Evolutionary conservation across 1,139 yeast species (phyloP), one percentile per base, ranked within the genome.

Genomic region (Saccharomycopsis crataegensis): DNA sequence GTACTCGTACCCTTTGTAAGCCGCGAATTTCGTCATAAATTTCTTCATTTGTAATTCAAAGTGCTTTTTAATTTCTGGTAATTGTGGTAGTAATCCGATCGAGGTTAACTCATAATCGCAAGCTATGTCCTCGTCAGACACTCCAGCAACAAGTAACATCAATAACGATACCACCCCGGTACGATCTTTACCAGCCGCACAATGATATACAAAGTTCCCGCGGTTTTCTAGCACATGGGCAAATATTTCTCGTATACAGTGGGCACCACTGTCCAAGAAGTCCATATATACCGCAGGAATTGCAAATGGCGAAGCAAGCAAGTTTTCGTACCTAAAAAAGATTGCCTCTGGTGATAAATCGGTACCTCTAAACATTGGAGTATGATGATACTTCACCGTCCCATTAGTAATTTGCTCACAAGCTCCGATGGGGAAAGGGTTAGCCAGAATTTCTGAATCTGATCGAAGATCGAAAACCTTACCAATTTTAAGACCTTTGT

Each of bases 151-250:
- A 33, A 80, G 68, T 48, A 88, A 70, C 2, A 87, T 70, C 54
- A 88, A 67, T 80, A 88, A 86, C 3, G 83, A 78, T 59, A 86
- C 66, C 12, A 87, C 73, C 0, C 96, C 96, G 0, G 96, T 88
- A 50, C 96, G 75, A 65, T 89, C 96, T 65, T 87, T 88, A 2
- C 96, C 96, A 0, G 94, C 94, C 1, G 91, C 80, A 66, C 96
- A 88, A 64, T 86, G 94, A 65, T 83, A 79, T 6, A 85, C 69
- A 2, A 81, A 79, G 14, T 72, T 71, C 17, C 71, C 69, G 1
- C 76, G 75, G 37, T 72, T 64, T 58, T 83, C 86, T 47, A 82
- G 71, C 46, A 88, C 71, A 61, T 71, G 77, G 50, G 69, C 67
- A 60, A 84, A 80, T 37, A 85, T 72, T 1, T 65, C 63, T 51